phyloP scores from a whole-genome alignment of 495 filamentous ascomycete species.

The Pseudomonodictys pantanalensis region DNA sequence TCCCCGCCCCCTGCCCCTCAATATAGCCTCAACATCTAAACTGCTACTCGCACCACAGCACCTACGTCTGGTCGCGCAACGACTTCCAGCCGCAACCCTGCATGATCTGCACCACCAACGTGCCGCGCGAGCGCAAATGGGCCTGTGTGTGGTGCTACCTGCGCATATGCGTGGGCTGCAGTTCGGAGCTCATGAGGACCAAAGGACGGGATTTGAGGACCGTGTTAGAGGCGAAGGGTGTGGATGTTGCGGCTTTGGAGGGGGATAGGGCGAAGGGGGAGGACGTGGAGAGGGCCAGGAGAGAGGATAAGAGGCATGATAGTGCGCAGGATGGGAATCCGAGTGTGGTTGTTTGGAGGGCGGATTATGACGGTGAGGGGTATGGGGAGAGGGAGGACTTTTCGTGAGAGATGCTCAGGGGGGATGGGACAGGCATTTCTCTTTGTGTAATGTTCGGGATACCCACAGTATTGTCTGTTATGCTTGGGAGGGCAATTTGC shows the following conservation, averaged over 20 bases:
- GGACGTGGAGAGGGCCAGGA: not conserved
- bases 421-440: too few relatives aligned
- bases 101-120: slow-evolving; percentile 9
- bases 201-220: slow-evolving; percentile 11
- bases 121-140: not conserved
- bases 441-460: too few relatives aligned
- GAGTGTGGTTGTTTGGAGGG: slow-evolving; percentile 12
- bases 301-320: not conserved
- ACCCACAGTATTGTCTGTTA: too few relatives aligned
- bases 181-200: not conserved
- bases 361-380: slow-evolving; percentile 7
- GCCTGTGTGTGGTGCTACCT: slow-evolving; percentile 20
- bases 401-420: too few relatives aligned
- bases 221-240: slow-evolving; percentile 4
- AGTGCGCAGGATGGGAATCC: not conserved
- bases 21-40: slow-evolving; percentile 4
- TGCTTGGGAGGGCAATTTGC: too few relatives aligned
- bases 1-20: not conserved
- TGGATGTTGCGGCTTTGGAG: not conserved
- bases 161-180: slow-evolving; percentile 12
- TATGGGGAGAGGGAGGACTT: too few relatives aligned
- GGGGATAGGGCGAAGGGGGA: not conserved
- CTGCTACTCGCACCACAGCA: slow-evolving; percentile 18
- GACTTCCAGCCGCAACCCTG: slow-evolving; percentile 5
- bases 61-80: slow-evolving; percentile 1